phyloP scores from a whole-genome alignment of 225 moss, liverwort and hornwort species.

The Asterella californica region DNA sequence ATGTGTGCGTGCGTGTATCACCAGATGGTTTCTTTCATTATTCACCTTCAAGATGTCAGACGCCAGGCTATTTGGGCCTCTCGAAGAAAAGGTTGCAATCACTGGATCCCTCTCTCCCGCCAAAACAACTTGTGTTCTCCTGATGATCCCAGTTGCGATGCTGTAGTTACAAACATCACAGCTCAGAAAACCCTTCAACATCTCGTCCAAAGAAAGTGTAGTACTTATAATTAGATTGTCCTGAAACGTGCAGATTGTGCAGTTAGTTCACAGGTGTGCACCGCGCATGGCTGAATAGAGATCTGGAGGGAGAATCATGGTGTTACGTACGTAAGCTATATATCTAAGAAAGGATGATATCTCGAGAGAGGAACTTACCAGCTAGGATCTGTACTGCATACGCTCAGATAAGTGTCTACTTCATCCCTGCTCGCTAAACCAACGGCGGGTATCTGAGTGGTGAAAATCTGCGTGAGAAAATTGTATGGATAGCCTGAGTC shows the following conservation, averaged over 20 bases:
- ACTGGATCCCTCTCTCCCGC: conserved; percentile 6
- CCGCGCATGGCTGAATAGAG: too few species aligned
- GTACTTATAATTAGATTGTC: neutral
- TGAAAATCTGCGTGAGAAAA: neutral
- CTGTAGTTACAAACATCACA: neutral
- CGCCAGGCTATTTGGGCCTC: conserved; percentile 48
- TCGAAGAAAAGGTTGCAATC: conserved; percentile 40
- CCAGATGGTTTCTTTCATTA: too few species aligned
- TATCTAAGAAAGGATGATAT: neutral
- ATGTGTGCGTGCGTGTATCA: too few species aligned
- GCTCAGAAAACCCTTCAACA: neutral
- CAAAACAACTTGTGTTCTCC: neutral
- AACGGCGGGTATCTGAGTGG: neutral
- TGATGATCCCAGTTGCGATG: neutral
- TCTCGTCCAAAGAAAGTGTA: neutral
- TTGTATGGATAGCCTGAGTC: neutral
- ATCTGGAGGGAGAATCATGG: neutral
- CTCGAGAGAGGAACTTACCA: neutral
- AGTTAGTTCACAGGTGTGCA: neutral
- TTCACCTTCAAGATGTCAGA: conserved; percentile 39
- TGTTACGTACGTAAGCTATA: neutral
- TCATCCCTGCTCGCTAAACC: neutral
- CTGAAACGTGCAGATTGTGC: neutral
- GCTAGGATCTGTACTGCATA: neutral
- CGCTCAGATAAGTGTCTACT: neutral